Evolutionary conservation across 2,329 filamentous ascomycete species (phyloP), one percentile per base, ranked within the genome.

Genomic region (Clonostachys byssicola): DNA sequence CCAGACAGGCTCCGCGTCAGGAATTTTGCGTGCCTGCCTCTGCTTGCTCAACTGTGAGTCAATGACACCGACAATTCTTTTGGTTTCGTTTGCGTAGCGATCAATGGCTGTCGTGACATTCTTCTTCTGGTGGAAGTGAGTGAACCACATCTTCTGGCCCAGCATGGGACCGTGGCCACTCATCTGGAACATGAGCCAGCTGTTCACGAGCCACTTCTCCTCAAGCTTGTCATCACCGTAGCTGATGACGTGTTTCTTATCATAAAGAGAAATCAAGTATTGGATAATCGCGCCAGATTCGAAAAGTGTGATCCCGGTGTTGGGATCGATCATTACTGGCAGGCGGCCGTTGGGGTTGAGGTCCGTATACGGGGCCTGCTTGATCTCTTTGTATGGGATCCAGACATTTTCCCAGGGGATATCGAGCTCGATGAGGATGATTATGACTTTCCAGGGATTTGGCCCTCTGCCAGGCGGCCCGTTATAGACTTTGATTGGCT

Each of bases 101-200:
- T 59, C 56, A 10, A 59, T 52, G 5, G 62, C 44, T 12, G 36
- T 33, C 6, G 36, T 33, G 12, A 46, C 20, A 30, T 30, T 30
- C 3, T 23, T 42, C 44, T 41, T 18, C 17, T n/a, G 36, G 36
- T 39, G 36, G 17, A 39, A 39, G 34, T 10, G 14, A n/a, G 14
- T n/a, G 58, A 74, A 74, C 65, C 67, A 69, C 14, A 49, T 54
- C 8, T 49, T 52, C 52, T 74, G 67, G 5, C 72, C 73, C 42
- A 58, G 75, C 52, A 73, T 75, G 0, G 71, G 72, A 0, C 70
- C 72, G 53, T 73, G 65, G 12, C 69, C 68, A 43, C 57, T 41
- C 34, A 45, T 44, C 23, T 44, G 46, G 38, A 44, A 36, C 14
- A n/a, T n/a, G 14, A n/a, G 14, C 36, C 36, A 39, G 14, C 14